phyloP scores from a whole-genome alignment of 768 basidiomycete species.

The Amanita molliuscula region DNA sequence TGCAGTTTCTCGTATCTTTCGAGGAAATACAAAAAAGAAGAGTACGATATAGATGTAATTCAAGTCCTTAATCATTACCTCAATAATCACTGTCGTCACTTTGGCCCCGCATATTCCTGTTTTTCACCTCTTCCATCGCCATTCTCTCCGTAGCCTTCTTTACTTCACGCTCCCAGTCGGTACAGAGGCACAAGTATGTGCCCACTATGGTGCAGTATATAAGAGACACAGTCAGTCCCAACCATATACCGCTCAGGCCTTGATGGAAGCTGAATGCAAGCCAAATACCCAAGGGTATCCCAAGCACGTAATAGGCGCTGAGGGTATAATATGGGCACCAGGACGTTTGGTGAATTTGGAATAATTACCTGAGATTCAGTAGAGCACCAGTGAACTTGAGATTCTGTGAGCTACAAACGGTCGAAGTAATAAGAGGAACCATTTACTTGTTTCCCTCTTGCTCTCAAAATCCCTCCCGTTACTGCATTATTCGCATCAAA shows the following conservation, averaged over 20 bases:
- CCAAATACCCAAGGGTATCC: slow-evolving; percentile 76
- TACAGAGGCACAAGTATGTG: slow-evolving; percentile 38
- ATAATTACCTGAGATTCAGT: slow-evolving; percentile 57
- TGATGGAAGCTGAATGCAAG: slow-evolving; percentile 54
- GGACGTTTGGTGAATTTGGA: not conserved
- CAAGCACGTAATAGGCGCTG: slow-evolving; percentile 73
- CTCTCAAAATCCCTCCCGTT: slow-evolving; percentile 69
- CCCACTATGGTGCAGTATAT: slow-evolving; percentile 47
- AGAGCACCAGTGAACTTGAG: slow-evolving; percentile 54
- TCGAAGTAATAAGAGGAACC: slow-evolving; percentile 1
- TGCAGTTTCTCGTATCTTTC: too few relatives aligned
- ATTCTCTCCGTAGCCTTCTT: slow-evolving; percentile 46
- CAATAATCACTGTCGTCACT: too few relatives aligned
- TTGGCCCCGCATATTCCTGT: not conserved
- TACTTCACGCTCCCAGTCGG: slow-evolving; percentile 67
- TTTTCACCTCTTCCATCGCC: slow-evolving; percentile 29
- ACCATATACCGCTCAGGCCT: slow-evolving; percentile 73
- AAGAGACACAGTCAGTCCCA: slow-evolving; percentile 65
- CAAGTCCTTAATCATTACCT: too few relatives aligned
- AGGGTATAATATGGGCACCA: not conserved
- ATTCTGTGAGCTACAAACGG: not conserved
- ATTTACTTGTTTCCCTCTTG: slow-evolving; percentile 64
- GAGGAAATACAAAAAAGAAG: too few relatives aligned
- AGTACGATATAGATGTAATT: too few relatives aligned
- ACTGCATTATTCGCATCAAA: slow-evolving; percentile 71